Evolutionary conservation across 2,329 filamentous ascomycete genomes (phyloP).

Genomic region (Pleomassaria siparia): DNA sequence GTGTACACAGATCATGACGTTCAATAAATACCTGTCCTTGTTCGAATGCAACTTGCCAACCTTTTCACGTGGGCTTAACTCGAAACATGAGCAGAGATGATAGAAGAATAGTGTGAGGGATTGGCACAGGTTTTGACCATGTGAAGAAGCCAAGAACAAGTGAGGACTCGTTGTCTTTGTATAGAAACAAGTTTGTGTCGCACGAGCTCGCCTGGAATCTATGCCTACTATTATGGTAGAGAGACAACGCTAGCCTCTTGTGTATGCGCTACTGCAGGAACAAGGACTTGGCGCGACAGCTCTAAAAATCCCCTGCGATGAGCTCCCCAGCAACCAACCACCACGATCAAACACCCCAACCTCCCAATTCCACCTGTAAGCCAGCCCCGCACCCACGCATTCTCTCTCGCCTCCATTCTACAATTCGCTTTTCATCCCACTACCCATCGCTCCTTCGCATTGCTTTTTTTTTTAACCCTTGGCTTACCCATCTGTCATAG

Average conservation of each 20-base stretch:
- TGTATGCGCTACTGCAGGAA: constrained; percentile 12
- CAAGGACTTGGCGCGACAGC: constrained; percentile 1
- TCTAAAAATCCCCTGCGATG: too few relatives aligned
- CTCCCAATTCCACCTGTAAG: background rate
- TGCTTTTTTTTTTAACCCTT: too few relatives aligned
- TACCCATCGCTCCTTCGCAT: background rate
- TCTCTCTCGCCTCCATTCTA: background rate
- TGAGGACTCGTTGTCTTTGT: too few relatives aligned
- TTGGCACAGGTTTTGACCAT: too few relatives aligned
- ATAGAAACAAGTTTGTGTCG: background rate
- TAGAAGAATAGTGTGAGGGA: too few relatives aligned
- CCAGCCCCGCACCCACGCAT: background rate
- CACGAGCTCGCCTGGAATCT: background rate
- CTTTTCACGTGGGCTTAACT: too few relatives aligned
- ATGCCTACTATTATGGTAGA: too few relatives aligned
- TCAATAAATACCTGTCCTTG: too few relatives aligned
- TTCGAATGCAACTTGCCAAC: too few relatives aligned
- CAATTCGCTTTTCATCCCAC: background rate
- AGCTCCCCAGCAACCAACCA: constrained; percentile 1
- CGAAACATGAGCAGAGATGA: too few relatives aligned
- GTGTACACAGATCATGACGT: too few relatives aligned
- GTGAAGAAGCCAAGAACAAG: too few relatives aligned
- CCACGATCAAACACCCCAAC: background rate
- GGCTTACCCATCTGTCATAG: background rate
- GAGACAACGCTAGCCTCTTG: background rate